Base-by-base conservation (phyloP, 2,329 filamentous ascomycete genomes). In the Diplodia mutila region DNA sequence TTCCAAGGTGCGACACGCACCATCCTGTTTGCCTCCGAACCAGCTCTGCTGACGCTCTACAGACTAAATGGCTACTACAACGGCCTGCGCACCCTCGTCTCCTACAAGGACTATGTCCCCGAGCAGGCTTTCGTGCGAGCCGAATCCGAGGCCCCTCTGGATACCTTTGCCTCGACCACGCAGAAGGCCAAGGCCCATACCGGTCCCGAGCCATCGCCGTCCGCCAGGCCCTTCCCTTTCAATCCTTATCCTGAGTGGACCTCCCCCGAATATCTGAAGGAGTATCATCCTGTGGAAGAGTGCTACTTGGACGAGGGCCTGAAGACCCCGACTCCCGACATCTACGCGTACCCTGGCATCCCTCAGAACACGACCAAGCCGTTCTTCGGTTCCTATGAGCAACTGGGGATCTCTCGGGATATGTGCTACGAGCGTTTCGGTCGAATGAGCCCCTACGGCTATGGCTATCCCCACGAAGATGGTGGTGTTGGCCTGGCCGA, bases 261-360 rank as follows among this genome's bases (percentile, higher is more conserved):
- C 21, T 80, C 80, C 6, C 72, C 73, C 67, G 76, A 79, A 63
- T 84, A 83, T 73, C 80, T 81, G 53, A 78, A 80, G 69, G 79
- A 83, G 49, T 82, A 87, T 71, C 80, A 85, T 65, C 79, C 82
- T 21, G 85, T 89, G 16, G 80, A 86, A 52, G 52, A 59, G 29
- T 92, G 90, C 78, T 91, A 85, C 71, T 80, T 92, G 37, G 89
- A 92, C 72, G 80, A 87, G 52, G 66, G 66, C n/a, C 37, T 64
- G 39, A 86, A 81, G 34, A 76, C 89, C 3, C 73, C 79, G 0
- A 83, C 84, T 0, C 90, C 90, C 0, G 85, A 89, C 69, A 78
- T 91, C 29, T 91, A 87, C 74, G 89, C 87, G 1, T 92, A 91
- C 72, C 81, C 85, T 1, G 83, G 83, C 21, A 74, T 85, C 14